Evolutionary conservation across 2,329 filamentous ascomycete species (phyloP).

Genomic region (Penicillium capsulatum): DNA sequence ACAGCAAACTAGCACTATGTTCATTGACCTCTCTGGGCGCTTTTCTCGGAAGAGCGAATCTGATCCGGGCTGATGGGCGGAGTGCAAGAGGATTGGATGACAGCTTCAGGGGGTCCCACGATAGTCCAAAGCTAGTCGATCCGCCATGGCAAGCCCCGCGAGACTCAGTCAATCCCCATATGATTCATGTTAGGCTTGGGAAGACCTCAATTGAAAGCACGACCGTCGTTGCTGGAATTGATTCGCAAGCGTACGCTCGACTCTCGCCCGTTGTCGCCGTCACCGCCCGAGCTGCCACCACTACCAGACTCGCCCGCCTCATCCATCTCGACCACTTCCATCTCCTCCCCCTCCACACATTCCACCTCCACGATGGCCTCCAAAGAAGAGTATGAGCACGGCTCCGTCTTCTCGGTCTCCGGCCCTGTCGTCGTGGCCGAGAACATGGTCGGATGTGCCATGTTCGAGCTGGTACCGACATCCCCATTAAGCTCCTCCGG

Average conservation of each 20-base stretch:
- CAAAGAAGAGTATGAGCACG: conserved; percentile 53
- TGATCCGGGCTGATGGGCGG: too few species aligned
- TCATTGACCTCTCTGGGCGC: too few species aligned
- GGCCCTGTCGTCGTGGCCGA: conserved; percentile 93
- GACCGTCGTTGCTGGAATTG: conserved; percentile 61
- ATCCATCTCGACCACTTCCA: conserved; percentile 38
- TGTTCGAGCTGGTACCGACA: conserved; percentile 87
- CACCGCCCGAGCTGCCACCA: conserved; percentile 43
- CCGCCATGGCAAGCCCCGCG: conserved; percentile 1
- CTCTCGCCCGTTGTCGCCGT: conserved; percentile 23
- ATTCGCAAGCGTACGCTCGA: conserved; percentile 35
- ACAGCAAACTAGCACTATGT: too few species aligned
- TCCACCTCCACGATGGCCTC: conserved; percentile 41
- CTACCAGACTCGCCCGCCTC: conserved; percentile 43
- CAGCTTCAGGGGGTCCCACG: conserved; percentile 21
- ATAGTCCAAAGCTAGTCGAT: conserved; percentile 5
- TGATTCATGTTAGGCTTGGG: conserved; percentile 54
- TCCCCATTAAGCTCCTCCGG: conserved; percentile 11
- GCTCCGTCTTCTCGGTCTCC: conserved; percentile 68
- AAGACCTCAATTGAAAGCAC: conserved; percentile 54
- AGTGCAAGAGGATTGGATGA: conserved; percentile 19
- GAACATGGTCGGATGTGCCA: conserved; percentile 97
- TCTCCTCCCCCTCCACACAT: conserved; percentile 26
- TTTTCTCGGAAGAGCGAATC: too few species aligned
- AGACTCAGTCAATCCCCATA: background rate